Conservation (phyloP, 306 rosid genomes). For the Abrus precatorius region DNA sequence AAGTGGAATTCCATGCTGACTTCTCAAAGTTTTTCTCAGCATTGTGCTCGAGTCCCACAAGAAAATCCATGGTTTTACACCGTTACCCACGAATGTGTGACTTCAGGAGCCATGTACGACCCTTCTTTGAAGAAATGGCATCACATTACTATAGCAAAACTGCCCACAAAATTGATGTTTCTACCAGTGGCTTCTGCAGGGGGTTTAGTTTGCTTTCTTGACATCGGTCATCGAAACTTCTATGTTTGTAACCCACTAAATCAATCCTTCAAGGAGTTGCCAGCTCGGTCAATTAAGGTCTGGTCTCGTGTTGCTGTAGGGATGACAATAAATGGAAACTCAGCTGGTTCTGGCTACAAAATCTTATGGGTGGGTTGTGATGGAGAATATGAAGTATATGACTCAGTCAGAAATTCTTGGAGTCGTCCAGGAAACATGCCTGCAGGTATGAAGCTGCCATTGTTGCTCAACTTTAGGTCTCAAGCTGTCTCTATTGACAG, state of each 20-base stretch:
- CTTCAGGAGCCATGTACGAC: conserved; percentile 82
- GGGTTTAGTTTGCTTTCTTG: conserved; percentile 88
- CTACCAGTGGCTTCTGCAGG: conserved; percentile 95
- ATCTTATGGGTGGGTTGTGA: conserved; percentile 82
- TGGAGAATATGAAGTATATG: conserved; percentile 89
- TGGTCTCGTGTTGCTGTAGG: conserved; percentile 89
- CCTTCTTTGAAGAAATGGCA: conserved; percentile 85
- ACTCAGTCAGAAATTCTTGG: conserved; percentile 80
- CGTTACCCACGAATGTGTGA: conserved; percentile 69
- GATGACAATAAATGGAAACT: conserved; percentile 73
- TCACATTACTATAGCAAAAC: conserved; percentile 70
- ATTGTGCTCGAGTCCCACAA: conserved; percentile 69
- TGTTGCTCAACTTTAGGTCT: conserved; percentile 66
- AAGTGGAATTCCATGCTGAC: conserved; percentile 85
- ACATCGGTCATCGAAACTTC: conserved; percentile 77
- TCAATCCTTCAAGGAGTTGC: conserved; percentile 89
- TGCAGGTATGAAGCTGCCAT: conserved; percentile 65
- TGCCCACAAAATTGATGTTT: conserved; percentile 64
- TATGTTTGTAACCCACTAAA: conserved; percentile 91
- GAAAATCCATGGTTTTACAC: conserved; percentile 94
- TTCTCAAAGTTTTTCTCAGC: conserved; percentile 85
- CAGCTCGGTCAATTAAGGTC: conserved; percentile 77
- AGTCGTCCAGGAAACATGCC: conserved; percentile 71
- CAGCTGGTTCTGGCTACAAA: conserved; percentile 75
- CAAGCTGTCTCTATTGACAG: conserved; percentile 71